Evolutionary conservation across 1,284 basidiomycete species (phyloP).

Genomic region (Ustilago esculenta): DNA sequence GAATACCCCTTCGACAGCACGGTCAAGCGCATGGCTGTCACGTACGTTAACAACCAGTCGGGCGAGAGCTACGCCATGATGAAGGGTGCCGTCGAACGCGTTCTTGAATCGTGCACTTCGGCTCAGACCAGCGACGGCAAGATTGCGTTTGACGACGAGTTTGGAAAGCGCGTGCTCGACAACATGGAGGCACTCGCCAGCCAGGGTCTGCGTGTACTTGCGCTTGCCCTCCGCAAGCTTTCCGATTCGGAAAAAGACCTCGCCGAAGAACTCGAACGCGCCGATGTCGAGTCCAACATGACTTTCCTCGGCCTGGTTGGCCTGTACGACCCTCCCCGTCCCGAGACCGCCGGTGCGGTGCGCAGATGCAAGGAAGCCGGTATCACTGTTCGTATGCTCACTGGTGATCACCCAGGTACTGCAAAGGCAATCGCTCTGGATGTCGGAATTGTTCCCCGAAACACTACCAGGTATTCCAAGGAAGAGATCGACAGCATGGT

Average conservation of each 20-base stretch:
- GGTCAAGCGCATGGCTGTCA: slow-evolving; percentile 68
- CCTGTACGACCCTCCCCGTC: slow-evolving; percentile 77
- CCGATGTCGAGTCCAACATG: slow-evolving; percentile 73
- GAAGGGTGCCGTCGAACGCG: slow-evolving; percentile 66
- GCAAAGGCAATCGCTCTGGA: slow-evolving; percentile 69
- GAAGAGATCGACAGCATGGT: slow-evolving; percentile 53
- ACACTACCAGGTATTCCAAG: slow-evolving; percentile 50
- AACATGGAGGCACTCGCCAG: slow-evolving; percentile 63
- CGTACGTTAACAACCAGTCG: slow-evolving; percentile 65
- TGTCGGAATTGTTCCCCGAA: slow-evolving; percentile 71
- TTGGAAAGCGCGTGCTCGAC: slow-evolving; percentile 46
- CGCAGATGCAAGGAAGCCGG: slow-evolving; percentile 74
- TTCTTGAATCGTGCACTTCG: slow-evolving; percentile 56
- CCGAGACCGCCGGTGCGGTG: slow-evolving; percentile 75
- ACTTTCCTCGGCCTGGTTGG: slow-evolving; percentile 75
- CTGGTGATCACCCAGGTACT: slow-evolving; percentile 68
- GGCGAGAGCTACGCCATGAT: slow-evolving; percentile 59
- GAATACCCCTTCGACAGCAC: slow-evolving; percentile 65
- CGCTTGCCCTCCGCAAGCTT: slow-evolving; percentile 57
- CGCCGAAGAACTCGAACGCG: slow-evolving; percentile 52
- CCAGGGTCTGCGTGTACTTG: slow-evolving; percentile 63
- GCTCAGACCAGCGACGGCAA: slow-evolving; percentile 63
- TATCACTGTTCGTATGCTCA: slow-evolving; percentile 77
- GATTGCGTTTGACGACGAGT: slow-evolving; percentile 54
- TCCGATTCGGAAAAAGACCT: slow-evolving; percentile 43